These are phyloP conservation scores for Limnomonas spitsbergensis DNA, from an alignment of 139 green algal species.

Conservation along the genomic window DNA sequence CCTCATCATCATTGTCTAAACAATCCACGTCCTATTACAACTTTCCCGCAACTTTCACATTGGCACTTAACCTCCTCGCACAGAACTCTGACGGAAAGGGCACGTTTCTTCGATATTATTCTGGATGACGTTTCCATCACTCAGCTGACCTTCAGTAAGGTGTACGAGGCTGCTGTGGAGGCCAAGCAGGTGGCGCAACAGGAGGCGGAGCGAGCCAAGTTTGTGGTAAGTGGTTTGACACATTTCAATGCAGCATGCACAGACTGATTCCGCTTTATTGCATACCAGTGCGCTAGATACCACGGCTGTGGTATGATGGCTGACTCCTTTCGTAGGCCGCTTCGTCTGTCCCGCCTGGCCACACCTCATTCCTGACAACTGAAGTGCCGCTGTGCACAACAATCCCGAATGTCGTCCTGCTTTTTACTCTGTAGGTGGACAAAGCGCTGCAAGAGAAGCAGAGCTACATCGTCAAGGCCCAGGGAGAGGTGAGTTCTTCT, in stretches of 20 bases:
- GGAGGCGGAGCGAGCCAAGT: conserved; percentile 96
- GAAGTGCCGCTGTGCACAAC: no score
- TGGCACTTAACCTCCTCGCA: no score
- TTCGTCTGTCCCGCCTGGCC: no score
- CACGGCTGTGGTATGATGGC: no score
- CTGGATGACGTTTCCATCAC: conserved; percentile 99
- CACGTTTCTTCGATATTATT: conserved; percentile 91
- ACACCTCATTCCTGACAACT: no score
- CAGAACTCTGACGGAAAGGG: conserved; percentile 84
- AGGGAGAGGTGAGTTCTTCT: conserved; percentile 74
- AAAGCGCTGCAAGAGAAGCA: conserved; percentile 97
- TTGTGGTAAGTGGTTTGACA: conserved; percentile 65
- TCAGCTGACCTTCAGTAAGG: conserved; percentile 90
- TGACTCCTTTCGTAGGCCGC: no score
- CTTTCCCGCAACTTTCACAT: no score
- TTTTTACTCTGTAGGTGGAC: conserved; percentile 69
- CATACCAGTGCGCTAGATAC: no score
- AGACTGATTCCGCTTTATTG: no score
- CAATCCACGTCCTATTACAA: no score
- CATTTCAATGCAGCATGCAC: background rate
- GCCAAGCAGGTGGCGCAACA: conserved; percentile 97
- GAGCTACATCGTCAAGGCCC: conserved; percentile 82
- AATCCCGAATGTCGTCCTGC: no score
- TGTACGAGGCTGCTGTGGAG: conserved; percentile 96
- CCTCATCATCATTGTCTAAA: no score